These are phyloP conservation scores for Themeda triandra DNA, from an alignment of 176 grass and related monocot species.

Conservation along the genomic window DNA sequence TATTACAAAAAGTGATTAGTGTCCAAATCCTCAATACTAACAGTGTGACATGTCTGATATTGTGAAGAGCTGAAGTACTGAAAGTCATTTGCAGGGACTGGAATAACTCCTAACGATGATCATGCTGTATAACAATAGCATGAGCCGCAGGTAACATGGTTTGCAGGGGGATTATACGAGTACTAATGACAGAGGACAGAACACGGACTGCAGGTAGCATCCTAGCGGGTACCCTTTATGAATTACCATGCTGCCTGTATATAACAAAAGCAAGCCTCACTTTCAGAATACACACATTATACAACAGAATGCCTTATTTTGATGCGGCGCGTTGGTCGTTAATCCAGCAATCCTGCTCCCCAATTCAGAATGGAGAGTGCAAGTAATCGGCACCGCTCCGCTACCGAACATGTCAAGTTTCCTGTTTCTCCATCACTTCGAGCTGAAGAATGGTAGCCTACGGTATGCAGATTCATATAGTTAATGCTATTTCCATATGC, in stretches of 20 bases:
- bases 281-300: constrained; percentile 37
- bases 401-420: neutral
- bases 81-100: neutral
- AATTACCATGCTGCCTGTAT: neutral
- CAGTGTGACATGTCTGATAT: neutral
- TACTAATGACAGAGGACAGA: neutral
- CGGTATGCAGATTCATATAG: neutral
- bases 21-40: neutral
- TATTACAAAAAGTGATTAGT: neutral
- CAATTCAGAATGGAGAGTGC: neutral
- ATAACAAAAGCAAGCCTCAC: constrained; percentile 15
- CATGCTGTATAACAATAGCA: neutral
- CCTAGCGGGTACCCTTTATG: neutral
- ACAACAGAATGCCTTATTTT: constrained; percentile 31
- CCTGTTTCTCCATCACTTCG: constrained; percentile 37
- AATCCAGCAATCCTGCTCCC: neutral
- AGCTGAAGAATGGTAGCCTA: constrained; percentile 41
- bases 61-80: neutral
- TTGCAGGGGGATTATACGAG: neutral
- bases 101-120: neutral
- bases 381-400: neutral
- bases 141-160: neutral
- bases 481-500: neutral
- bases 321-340: neutral
- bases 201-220: constrained; percentile 7